phyloP scores from a whole-genome alignment of 805 yeast species.

The Kazachstania bromeliacearum region DNA sequence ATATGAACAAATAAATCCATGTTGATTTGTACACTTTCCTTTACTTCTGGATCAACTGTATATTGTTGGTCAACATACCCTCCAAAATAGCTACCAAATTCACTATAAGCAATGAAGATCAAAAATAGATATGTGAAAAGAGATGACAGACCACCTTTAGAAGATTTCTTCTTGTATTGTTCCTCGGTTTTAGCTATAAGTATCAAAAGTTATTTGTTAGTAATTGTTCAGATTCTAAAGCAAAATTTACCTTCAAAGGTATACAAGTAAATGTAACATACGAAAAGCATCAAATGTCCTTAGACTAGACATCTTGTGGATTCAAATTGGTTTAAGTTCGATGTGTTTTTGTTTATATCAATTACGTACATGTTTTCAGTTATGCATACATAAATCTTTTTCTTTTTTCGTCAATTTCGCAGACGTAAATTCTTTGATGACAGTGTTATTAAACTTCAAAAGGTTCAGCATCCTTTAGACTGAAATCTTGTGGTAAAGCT shows the following conservation, averaged over 20 bases:
- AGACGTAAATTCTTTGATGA: no score
- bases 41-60: constrained; percentile 54
- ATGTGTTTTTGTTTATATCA: not conserved
- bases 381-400: no score
- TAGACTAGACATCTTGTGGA: constrained; percentile 28
- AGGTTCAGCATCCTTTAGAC: no score
- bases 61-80: constrained; percentile 75
- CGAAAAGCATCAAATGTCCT: constrained; percentile 66
- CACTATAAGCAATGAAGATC: constrained; percentile 69
- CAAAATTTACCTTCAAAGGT: not conserved
- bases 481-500: no score
- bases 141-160: constrained; percentile 70
- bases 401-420: no score
- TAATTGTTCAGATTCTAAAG: not conserved
- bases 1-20: constrained; percentile 71
- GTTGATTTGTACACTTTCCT: constrained; percentile 57
- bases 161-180: constrained; percentile 62
- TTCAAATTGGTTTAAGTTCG: no score
- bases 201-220: not conserved
- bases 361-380: no score
- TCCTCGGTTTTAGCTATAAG: constrained; percentile 47
- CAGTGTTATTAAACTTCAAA: no score
- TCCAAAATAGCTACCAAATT: constrained; percentile 75
- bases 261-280: no score
- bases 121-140: constrained; percentile 52